These are phyloP conservation scores for Phytophthora fragariae DNA, from an alignment of 352 stramenopile genomes.

Conservation along the genomic window DNA sequence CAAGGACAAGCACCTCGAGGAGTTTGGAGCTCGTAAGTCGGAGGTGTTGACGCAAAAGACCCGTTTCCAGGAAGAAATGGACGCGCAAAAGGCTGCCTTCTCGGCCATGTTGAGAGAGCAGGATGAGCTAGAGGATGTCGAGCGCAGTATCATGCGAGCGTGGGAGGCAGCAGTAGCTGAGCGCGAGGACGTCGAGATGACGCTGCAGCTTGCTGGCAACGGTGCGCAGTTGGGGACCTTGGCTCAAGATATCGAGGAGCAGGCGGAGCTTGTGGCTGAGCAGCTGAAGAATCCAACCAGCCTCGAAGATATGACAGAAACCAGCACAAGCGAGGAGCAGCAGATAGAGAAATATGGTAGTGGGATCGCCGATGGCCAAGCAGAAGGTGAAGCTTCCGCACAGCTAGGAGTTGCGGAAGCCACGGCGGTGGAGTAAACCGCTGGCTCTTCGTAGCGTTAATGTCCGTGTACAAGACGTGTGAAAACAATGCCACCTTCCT, in stretches of 20 bases:
- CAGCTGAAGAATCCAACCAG: conserved; percentile 25
- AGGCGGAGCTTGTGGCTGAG: conserved; percentile 25
- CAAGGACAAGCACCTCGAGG: conserved; percentile 45
- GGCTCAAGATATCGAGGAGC: conserved; percentile 36
- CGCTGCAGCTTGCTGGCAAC: conserved; percentile 60
- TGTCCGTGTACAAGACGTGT: not conserved
- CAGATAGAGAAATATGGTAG: not conserved
- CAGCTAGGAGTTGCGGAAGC: not conserved
- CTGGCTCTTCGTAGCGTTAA: not conserved
- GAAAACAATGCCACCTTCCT: not conserved
- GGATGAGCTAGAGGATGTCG: conserved; percentile 61
- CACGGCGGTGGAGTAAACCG: too few species aligned
- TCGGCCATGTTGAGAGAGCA: conserved; percentile 50
- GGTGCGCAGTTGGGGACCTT: conserved; percentile 49
- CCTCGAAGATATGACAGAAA: not conserved
- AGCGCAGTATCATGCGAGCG: conserved; percentile 34
- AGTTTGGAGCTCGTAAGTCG: conserved; percentile 40
- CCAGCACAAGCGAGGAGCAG: not conserved
- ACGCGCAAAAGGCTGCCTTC: conserved; percentile 56
- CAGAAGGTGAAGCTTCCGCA: not conserved
- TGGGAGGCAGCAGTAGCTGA: conserved; percentile 55
- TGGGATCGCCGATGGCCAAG: too few species aligned
- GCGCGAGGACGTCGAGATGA: conserved; percentile 79
- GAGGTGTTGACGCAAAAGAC: conserved; percentile 51
- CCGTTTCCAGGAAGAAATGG: conserved; percentile 64